Percentiles rank a stretch among this genome's conserved stretches.
Evolutionary conservation across 768 basidiomycete species (phyloP).

Genomic region (Leucocoprinus leucothites): DNA sequence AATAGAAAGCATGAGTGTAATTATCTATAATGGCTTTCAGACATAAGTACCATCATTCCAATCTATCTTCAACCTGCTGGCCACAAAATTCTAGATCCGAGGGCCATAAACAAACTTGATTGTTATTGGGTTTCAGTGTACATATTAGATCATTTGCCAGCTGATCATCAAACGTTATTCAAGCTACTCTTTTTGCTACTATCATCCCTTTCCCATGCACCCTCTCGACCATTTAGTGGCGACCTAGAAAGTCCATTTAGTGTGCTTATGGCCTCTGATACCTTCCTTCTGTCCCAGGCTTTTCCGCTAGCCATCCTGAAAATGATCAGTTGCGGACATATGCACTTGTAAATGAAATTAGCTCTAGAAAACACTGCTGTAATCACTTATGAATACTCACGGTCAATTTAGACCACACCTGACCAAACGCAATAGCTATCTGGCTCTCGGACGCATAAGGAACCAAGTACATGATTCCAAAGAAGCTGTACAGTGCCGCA

Average conservation of each 20-base stretch:
- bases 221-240: no score
- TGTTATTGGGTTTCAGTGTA: no score
- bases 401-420: slow-evolving; percentile 39
- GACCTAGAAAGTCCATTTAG: not conserved
- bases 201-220: not conserved
- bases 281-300: slow-evolving; percentile 13
- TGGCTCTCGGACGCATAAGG: slow-evolving; percentile 32
- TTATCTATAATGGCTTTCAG: no score
- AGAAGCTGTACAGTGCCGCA: slow-evolving; percentile 35
- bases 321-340: slow-evolving; percentile 16
- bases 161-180: not conserved
- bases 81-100: no score
- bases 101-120: no score
- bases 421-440: slow-evolving; percentile 33
- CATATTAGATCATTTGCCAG: no score
- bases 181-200: slow-evolving; percentile 7
- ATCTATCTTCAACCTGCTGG: no score
- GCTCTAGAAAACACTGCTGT: not conserved
- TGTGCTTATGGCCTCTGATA: slow-evolving; percentile 13
- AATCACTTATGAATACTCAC: slow-evolving; percentile 22
- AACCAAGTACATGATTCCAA: slow-evolving; percentile 36
- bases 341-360: slow-evolving; percentile 2
- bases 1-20: no score
- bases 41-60: no score
- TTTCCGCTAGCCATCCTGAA: slow-evolving; percentile 11